A percentile compares a stretch with the other conserved stretches of the same genome.
Evolutionary conservation across 495 filamentous ascomycete genomes (phyloP).

Genomic region (Tuber magnatum): DNA sequence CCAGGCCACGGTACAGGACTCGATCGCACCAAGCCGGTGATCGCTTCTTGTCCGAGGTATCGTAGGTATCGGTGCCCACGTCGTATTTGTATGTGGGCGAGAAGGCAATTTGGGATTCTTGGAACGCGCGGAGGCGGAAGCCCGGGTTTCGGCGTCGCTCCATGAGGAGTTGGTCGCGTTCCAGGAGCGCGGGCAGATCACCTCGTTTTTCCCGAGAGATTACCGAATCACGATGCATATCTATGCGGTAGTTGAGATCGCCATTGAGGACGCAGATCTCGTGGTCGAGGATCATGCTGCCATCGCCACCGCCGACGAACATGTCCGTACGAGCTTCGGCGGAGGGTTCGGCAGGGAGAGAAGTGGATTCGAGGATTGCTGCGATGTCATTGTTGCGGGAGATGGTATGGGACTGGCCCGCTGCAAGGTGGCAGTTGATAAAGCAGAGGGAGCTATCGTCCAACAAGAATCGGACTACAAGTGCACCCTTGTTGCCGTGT

Average conservation of each 20-base stretch:
- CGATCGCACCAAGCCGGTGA: slow-evolving; percentile 98
- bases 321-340: slow-evolving; percentile 58
- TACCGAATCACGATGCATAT: slow-evolving; percentile 86
- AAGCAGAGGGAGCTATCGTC: slow-evolving; percentile 93
- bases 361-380: slow-evolving; percentile 70
- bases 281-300: slow-evolving; percentile 92
- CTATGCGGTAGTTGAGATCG: slow-evolving; percentile 96
- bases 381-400: slow-evolving; percentile 90
- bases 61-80: slow-evolving; percentile 87
- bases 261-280: slow-evolving; percentile 94
- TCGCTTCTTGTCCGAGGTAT: slow-evolving; percentile 87
- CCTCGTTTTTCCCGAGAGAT: slow-evolving; percentile 70
- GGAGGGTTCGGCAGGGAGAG: slow-evolving; percentile 62
- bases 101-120: slow-evolving; percentile 79
- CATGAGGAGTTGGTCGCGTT: slow-evolving; percentile 86
- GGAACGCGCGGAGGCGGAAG: slow-evolving; percentile 78
- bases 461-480: slow-evolving; percentile 78
- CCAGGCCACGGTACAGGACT: slow-evolving; percentile 74
- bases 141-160: slow-evolving; percentile 78
- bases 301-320: slow-evolving; percentile 84
- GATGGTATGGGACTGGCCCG: slow-evolving; percentile 81
- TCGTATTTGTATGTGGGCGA: slow-evolving; percentile 98
- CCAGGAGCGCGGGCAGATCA: slow-evolving; percentile 83
- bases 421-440: slow-evolving; percentile 94
- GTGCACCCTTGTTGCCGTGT: slow-evolving; percentile 95